A percentile compares a stretch with the other conserved stretches of the same genome.
These are phyloP conservation scores for Cyclotella choctawhatcheeana DNA, from an alignment of 108 stramenopile genomes.

Conservation along the genomic window DNA sequence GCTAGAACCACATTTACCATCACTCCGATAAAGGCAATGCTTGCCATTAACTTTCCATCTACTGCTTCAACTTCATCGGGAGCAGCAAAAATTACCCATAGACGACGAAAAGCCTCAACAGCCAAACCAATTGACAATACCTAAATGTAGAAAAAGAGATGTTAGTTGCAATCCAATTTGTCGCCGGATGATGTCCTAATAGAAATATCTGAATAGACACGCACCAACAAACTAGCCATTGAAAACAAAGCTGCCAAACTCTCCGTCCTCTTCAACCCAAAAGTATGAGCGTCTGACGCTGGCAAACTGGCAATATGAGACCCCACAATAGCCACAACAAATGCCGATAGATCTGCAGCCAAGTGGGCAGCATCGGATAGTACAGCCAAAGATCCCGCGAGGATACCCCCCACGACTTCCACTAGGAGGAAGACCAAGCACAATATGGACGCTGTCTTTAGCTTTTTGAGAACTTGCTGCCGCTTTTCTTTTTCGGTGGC, in stretches of 20 bases:
- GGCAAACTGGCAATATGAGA: constrained; percentile 81
- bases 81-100: constrained; percentile 42
- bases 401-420: constrained; percentile 77
- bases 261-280: constrained; percentile 92
- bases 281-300: constrained; percentile 82
- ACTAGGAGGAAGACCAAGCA: constrained; percentile 76
- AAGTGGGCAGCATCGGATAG: constrained; percentile 91
- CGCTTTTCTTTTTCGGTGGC: constrained; percentile 44
- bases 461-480: constrained; percentile 58
- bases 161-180: too few relatives aligned
- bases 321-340: constrained; percentile 84
- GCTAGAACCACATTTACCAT: constrained; percentile 91
- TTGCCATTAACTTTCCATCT: constrained; percentile 90
- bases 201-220: too few relatives aligned
- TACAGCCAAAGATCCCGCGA: constrained; percentile 81
- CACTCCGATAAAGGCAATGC: constrained; percentile 90
- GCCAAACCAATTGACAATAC: constrained; percentile 76
- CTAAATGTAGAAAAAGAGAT: too few relatives aligned
- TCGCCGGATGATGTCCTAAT: too few relatives aligned
- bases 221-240: constrained; percentile 83
- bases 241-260: constrained; percentile 89
- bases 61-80: constrained; percentile 58
- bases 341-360: constrained; percentile 76
- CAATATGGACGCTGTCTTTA: constrained; percentile 67
- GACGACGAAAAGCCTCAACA: constrained; percentile 75